A percentile compares a stretch with the other conserved stretches of the same genome.
phyloP scores from a whole-genome alignment of 768 basidiomycete genomes.

The Suillus paluster region DNA sequence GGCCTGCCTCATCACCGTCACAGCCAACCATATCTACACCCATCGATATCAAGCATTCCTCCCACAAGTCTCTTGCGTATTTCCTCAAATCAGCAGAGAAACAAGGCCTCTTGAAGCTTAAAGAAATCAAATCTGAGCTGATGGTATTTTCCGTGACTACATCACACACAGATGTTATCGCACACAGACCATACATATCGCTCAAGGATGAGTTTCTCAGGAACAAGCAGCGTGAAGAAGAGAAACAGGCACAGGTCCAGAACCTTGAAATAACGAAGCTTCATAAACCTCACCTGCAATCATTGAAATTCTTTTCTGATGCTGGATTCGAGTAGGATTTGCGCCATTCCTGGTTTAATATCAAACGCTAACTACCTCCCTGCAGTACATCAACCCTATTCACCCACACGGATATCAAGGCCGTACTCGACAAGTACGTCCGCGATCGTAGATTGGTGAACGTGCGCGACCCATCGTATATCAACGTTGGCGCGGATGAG shows the following conservation, averaged over 20 bases:
- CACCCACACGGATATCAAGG: constrained; percentile 57
- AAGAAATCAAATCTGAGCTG: too few relatives aligned
- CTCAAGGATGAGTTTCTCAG: constrained; percentile 68
- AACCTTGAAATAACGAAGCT: constrained; percentile 65
- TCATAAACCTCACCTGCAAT: constrained; percentile 60
- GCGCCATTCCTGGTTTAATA: constrained; percentile 14
- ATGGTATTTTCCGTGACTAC: too few relatives aligned
- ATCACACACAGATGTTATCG: too few relatives aligned
- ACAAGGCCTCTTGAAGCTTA: too few relatives aligned
- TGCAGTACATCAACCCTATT: constrained; percentile 58
- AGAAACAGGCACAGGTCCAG: constrained; percentile 46
- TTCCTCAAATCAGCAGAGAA: too few relatives aligned
- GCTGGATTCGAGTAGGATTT: constrained; percentile 61
- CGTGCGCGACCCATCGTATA: constrained; percentile 63
- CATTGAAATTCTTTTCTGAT: constrained; percentile 62
- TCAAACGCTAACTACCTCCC: constrained; percentile 33
- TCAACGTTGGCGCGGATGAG: constrained; percentile 62
- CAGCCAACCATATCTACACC: constrained; percentile 40
- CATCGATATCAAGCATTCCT: too few relatives aligned
- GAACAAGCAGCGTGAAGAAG: constrained; percentile 63
- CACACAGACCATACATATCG: too few relatives aligned
- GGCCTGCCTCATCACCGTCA: constrained; percentile 55
- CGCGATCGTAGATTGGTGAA: constrained; percentile 65
- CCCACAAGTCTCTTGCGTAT: too few relatives aligned
- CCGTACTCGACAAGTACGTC: constrained; percentile 67